Base-by-base conservation (phyloP, 148 eudicot species). In the Heliamphora exappendiculata region DNA sequence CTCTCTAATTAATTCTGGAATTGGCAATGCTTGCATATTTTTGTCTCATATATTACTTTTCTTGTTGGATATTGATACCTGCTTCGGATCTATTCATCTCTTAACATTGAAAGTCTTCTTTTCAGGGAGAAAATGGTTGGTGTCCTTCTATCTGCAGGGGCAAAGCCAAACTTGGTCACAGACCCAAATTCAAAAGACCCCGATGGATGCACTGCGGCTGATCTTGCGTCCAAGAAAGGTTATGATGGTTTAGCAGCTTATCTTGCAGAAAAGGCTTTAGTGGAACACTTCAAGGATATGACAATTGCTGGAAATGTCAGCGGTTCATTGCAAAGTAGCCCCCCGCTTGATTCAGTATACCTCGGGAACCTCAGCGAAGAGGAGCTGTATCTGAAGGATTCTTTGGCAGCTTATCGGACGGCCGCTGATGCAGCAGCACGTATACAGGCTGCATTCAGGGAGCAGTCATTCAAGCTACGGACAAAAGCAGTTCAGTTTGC, bases 401-500 rank as follows among this genome's bases (percentile, higher is more conserved):
- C 97, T 39, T 83, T 96, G 81, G 76, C 98, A 11, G 99, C 99
- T 83, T 93, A 89, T 84, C 87, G 99, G 26, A 93, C 91, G 2
- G 99, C 98, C 60, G 99, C 98, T 82, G 99, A 93, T 90, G 99
- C 97, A 58, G 99, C 99, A 39, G 97, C 97, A 10, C 93, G 94
- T 60, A 96, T 96, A 76, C 98, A 96, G 65, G 78, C 91, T 73
- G 94, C 98, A 47, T 93, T 91, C 82, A 87, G 94, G 82, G 94
- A 89, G 81, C 90, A 81, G 6, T 82, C 98, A 36, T 81, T 93
- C 42, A 88, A 93, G 78, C 83, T 84, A 73, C 82, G 75, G 82
- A 78, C 88, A 53, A 80, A 85, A 74, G 87, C 75, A 39, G 86
- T 82, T 42, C 76, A 86, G 80, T 73, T 59, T 28, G 69, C 80